Evolutionary conservation across 2,329 filamentous ascomycete genomes (phyloP).

Genomic region (Aspergillus sp.): DNA sequence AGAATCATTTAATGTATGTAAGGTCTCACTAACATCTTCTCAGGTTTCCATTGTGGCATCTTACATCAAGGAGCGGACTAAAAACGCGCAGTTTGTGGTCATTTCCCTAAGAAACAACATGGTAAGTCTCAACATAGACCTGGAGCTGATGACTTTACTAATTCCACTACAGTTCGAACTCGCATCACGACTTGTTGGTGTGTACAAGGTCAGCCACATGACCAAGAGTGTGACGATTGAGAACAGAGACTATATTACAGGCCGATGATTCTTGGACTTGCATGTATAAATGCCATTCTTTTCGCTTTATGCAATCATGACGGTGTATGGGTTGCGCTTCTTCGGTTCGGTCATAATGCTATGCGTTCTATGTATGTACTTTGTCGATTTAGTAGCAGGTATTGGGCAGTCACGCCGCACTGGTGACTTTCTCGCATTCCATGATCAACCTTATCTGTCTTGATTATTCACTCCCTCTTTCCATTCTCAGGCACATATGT

Average conservation of each 20-base stretch:
- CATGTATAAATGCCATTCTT: not conserved
- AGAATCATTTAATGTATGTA: not conserved
- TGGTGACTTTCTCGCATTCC: not conserved
- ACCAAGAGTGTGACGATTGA: conserved; percentile 90
- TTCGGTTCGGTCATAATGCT: not conserved
- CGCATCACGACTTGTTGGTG: conserved; percentile 88
- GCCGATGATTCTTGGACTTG: conserved; percentile 26
- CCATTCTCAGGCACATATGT: not conserved
- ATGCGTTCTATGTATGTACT: not conserved
- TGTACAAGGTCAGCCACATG: conserved; percentile 99
- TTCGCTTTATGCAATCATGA: conserved; percentile 7
- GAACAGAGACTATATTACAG: conserved; percentile 71
- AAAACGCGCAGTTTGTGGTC: conserved; percentile 98
- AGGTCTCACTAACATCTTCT: conserved; percentile 11
- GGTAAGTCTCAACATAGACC: conserved; percentile 41
- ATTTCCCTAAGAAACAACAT: conserved; percentile 98
- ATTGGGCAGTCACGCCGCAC: not conserved
- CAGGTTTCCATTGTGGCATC: conserved; percentile 96
- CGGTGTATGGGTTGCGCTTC: conserved; percentile 6
- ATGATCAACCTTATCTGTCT: not conserved
- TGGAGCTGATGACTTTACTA: not conserved
- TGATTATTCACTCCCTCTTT: not conserved
- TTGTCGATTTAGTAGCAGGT: conserved; percentile 1
- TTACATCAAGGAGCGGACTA: conserved; percentile 98
- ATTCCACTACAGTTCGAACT: conserved; percentile 71